Evolutionary conservation across 805 yeast species (phyloP).

Genomic region (Kazachstania taianensis): DNA sequence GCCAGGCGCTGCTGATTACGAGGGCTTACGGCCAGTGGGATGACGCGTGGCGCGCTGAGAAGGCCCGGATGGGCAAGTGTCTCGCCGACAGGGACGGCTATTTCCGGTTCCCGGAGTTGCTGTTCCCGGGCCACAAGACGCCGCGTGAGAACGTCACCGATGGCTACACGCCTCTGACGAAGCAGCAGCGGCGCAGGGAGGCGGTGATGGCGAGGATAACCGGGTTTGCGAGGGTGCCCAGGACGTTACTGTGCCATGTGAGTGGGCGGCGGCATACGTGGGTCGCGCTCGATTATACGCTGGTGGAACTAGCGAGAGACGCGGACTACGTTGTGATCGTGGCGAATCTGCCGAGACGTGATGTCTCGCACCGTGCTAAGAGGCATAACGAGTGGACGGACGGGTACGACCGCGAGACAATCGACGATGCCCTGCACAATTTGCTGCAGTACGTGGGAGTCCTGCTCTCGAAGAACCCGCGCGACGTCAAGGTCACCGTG

Average conservation of each 20-base stretch:
- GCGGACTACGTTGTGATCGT: constrained; percentile 61
- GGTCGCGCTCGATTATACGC: constrained; percentile 69
- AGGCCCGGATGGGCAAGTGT: constrained; percentile 12
- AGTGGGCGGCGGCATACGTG: constrained; percentile 70
- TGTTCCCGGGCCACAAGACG: constrained; percentile 8
- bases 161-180: constrained; percentile 18
- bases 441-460: constrained; percentile 14
- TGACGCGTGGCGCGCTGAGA: constrained; percentile 15
- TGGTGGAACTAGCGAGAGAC: constrained; percentile 43
- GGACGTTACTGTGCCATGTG: constrained; percentile 53
- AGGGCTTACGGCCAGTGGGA: constrained; percentile 18
- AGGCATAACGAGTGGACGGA: constrained; percentile 21
- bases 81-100: constrained; percentile 10
- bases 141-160: constrained; percentile 10
- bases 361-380: not conserved
- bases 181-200: constrained; percentile 17
- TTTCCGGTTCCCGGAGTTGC: constrained; percentile 17
- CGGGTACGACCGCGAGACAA: constrained; percentile 21
- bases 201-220: constrained; percentile 14
- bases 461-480: constrained; percentile 11
- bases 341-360: constrained; percentile 30
- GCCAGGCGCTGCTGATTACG: constrained; percentile 25
- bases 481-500: constrained; percentile 25
- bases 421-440: constrained; percentile 17
- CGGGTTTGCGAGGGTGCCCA: constrained; percentile 23